phyloP scores from a whole-genome alignment of 73 alveolate genomes.

The Loxodes magnus region DNA sequence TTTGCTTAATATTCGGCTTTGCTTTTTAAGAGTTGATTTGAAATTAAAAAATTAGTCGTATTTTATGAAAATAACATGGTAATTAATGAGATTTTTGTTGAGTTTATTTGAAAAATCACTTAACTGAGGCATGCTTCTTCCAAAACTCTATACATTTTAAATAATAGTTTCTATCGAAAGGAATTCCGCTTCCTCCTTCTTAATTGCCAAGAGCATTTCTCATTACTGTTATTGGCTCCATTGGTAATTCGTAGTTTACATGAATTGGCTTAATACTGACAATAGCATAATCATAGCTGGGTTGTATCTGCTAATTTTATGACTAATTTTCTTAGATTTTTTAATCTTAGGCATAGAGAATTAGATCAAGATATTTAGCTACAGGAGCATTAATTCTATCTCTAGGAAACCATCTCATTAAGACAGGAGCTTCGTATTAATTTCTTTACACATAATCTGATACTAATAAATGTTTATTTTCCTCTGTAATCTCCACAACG shows the following conservation, averaged over 20 bases:
- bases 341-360: slow-evolving; percentile 83
- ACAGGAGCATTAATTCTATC: slow-evolving; percentile 39
- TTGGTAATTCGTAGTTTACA: slow-evolving; percentile 83
- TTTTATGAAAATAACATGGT: no score
- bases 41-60: no score
- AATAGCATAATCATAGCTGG: slow-evolving; percentile 89
- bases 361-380: slow-evolving; percentile 87
- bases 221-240: slow-evolving; percentile 96
- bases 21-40: no score
- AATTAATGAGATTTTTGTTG: no score
- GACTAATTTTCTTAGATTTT: slow-evolving; percentile 71
- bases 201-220: slow-evolving; percentile 93
- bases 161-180: slow-evolving; percentile 69
- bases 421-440: slow-evolving; percentile 89
- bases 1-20: no score
- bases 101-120: slow-evolving; percentile 49
- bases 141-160: slow-evolving; percentile 87
- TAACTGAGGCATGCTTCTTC: slow-evolving; percentile 66
- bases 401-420: slow-evolving; percentile 75
- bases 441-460: slow-evolving; percentile 86
- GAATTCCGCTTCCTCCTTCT: slow-evolving; percentile 96
- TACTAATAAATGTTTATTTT: slow-evolving; percentile 59
- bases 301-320: slow-evolving; percentile 66
- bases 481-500: slow-evolving; percentile 67
- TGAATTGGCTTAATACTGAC: slow-evolving; percentile 84